A percentile compares a stretch with the other conserved stretches of the same genome.
Conservation (phyloP, 2,329 filamentous ascomycete genomes). For the Ascochyta viciae-villosae region DNA sequence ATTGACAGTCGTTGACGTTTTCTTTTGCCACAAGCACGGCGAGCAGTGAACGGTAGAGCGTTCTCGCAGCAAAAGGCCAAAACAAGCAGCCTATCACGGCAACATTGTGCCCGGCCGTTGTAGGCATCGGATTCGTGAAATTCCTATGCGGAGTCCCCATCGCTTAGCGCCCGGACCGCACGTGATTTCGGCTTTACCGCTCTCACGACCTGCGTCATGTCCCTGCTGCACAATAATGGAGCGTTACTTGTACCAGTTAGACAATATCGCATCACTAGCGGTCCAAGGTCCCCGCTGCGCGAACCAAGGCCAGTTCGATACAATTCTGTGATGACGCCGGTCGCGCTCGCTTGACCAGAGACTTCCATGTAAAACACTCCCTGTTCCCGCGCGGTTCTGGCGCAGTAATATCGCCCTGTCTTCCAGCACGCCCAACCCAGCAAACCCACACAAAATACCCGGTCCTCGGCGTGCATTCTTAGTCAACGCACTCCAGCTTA, state of each 20-base stretch:
- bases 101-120: constrained; percentile 2
- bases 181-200: constrained; percentile 16
- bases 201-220: constrained; percentile 15
- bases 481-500: constrained; percentile 31
- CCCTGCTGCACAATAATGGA: constrained; percentile 12
- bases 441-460: constrained; percentile 9
- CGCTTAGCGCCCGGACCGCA: constrained; percentile 15
- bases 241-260: constrained; percentile 19
- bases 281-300: constrained; percentile 8
- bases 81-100: constrained; percentile 1
- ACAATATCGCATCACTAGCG: constrained; percentile 13
- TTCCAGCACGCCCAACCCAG: constrained; percentile 11
- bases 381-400: constrained; percentile 4
- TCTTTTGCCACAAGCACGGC: constrained; percentile 3
- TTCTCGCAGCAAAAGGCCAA: neutral
- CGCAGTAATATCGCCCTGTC: constrained; percentile 8
- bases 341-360: constrained; percentile 2
- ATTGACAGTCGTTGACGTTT: constrained; percentile 3
- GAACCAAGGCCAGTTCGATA: constrained; percentile 11
- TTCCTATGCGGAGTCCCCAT: constrained; percentile 14
- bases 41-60: constrained; percentile 1
- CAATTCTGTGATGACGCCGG: constrained; percentile 12
- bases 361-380: constrained; percentile 8
- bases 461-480: constrained; percentile 13
- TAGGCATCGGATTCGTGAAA: constrained; percentile 11